These are phyloP conservation scores for Aureobasidium sp. DNA, from an alignment of 2,329 filamentous ascomycete genomes.

Conservation along the genomic window DNA sequence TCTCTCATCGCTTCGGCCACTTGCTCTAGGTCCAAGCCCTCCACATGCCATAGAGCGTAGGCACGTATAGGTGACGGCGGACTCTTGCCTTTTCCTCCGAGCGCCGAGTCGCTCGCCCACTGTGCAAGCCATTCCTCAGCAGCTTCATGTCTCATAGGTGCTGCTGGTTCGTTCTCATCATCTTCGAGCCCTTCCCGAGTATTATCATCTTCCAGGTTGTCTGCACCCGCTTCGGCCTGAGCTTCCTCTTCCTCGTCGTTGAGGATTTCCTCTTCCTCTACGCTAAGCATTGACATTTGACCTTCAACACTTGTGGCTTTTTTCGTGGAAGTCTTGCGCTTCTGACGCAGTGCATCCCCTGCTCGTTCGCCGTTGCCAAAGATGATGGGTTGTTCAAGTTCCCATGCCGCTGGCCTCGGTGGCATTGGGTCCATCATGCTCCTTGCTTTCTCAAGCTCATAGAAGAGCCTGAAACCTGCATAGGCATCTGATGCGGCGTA, in stretches of 20 bases:
- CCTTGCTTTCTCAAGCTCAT: constrained; percentile 63
- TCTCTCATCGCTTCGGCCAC: constrained; percentile 52
- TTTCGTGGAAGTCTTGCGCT: not conserved
- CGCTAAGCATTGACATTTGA: not conserved
- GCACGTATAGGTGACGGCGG: constrained; percentile 41
- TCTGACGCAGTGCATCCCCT: not conserved
- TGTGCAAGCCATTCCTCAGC: not conserved
- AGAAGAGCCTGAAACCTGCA: constrained; percentile 65
- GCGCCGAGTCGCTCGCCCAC: not conserved
- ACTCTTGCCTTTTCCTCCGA: not conserved
- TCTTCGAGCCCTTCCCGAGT: not conserved
- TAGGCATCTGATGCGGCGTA: constrained; percentile 81
- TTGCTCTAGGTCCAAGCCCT: constrained; percentile 40
- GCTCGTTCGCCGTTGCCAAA: constrained; percentile 40
- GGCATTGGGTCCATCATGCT: constrained; percentile 61
- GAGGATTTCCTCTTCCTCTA: not conserved
- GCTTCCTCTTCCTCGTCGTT: constrained; percentile 9
- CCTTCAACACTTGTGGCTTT: not conserved
- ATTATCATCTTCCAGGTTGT: not conserved
- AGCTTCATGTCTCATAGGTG: not conserved
- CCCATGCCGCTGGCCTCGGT: constrained; percentile 60
- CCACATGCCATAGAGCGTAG: constrained; percentile 59
- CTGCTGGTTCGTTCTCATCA: not conserved
- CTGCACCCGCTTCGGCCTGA: not conserved
- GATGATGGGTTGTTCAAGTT: constrained; percentile 58